Base-by-base conservation (phyloP, 2,329 filamentous ascomycete genomes). In the Colletotrichum navitas region DNA sequence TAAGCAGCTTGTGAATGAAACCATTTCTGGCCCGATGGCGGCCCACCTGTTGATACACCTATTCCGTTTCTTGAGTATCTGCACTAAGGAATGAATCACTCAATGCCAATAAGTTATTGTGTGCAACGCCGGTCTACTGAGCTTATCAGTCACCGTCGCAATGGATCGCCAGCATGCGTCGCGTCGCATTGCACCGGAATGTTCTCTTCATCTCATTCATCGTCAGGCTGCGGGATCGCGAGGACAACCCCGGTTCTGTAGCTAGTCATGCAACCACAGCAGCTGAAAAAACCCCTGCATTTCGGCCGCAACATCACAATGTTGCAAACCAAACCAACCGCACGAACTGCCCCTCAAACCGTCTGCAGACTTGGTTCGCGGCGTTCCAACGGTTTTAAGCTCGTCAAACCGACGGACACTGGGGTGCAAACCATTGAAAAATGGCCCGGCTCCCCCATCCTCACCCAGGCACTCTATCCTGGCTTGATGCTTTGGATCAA, bases 231-330 rank as follows among this genome's bases (percentile, higher is more conserved):
- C 32, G 32, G 26, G 49, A 49, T 24, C 29, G 43, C n/a, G 41
- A 11, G 3, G 24, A 7, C 7, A 36, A 5, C 11, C 45, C 6
- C 5, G 14, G 12, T 26, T 11, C 10, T 12, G 16, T 21, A 21
- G 41, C 41, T 14, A 18, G 29, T 24, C 29, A 49, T 49, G 58
- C 21, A 61, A 34, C 32, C 43, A 49, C 32, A 32, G 11, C 21
- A n/a, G 43, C 43, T 47, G 36, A 16, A 16, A 24, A 4, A 4
- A 12, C 59, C 58, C 59, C 59, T 61, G 59, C 59, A 7, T 61
- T 26, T 26, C 29, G 8, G 59, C 11, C 43, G 43, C 49, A 29
- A 61, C 43, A 36, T 26, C 14, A 36, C 21, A 16, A 34, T 34
- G 21, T 32, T 29, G 29, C 43, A 21, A 18, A 24, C 43, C 26